Evolutionary conservation across 176 grass and related monocot genomes (phyloP), one percentile per base, ranked within the genome.

Genomic region (Guadua angustifolia): DNA sequence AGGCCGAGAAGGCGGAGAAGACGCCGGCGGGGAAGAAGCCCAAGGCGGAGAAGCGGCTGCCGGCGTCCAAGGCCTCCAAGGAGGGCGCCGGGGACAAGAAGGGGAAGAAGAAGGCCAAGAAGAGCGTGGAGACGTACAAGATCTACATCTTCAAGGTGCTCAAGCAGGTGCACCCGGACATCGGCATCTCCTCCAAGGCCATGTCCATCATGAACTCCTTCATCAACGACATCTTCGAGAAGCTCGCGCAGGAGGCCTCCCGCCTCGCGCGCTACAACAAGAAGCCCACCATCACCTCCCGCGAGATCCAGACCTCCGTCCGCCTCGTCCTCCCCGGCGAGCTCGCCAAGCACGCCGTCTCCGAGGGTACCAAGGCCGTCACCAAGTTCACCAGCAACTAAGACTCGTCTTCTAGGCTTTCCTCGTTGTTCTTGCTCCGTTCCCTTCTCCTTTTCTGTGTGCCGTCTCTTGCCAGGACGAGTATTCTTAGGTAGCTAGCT

Each of bases 161-260:
- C 0, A 97, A 97, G 78, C 92, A 97, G 88, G 94, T 97, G 61
- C 90, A 97, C 78, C 92, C 92, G 0, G 88, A 94, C 92, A 92
- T 97, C 52, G 92, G 86, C 51, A 89, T 97, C 86, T 94, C 92
- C 26, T 92, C 90, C 90, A 97, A 97, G 92, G 94, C 92, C 77
- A 97, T 97, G 94, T 84, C 87, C 77, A 97, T 94, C 83, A 97
- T 97, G 94, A 97, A 94, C 79, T 92, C 88, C 33, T 97, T 97
- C 80, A 93, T 96, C 86, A 91, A 96, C 77, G 91, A 96, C 59
- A 93, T 96, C 68, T 96, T 93, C 42, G 92, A 97, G 88, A 97
- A 97, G 92, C 82, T 97, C 21, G 90, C 88, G 10, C 35, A 56
- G 21, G 88, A 94, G 75, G 60, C 85, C 1, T 39, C 90, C 55